These are phyloP conservation scores for Starmerella geochares DNA, from an alignment of 805 yeast species.

Conservation along the genomic window DNA sequence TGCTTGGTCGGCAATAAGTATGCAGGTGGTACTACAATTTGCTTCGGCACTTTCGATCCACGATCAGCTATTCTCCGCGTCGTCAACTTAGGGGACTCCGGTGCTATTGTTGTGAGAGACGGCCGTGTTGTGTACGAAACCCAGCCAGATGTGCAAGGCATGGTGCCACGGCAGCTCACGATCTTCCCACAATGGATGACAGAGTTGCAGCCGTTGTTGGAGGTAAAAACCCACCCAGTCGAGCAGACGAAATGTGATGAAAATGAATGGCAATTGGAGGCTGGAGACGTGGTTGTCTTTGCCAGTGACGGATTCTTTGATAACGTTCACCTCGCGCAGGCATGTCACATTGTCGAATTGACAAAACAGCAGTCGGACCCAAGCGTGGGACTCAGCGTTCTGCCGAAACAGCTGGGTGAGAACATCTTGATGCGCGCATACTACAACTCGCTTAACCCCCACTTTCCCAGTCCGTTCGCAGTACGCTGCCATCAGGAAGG, in stretches of 20 bases:
- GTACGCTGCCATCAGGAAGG: slow-evolving; percentile 46
- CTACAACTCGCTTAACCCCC: slow-evolving; percentile 57
- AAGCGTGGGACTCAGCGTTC: background rate
- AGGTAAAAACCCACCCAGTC: slow-evolving; percentile 45
- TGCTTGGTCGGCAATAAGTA: slow-evolving; percentile 48
- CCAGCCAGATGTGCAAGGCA: slow-evolving; percentile 22
- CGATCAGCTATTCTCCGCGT: slow-evolving; percentile 46
- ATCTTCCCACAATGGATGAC: slow-evolving; percentile 55
- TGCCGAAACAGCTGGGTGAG: slow-evolving; percentile 40
- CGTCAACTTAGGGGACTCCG: slow-evolving; percentile 88
- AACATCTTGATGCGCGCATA: slow-evolving; percentile 58
- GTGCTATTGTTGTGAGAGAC: slow-evolving; percentile 77
- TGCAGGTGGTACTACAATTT: slow-evolving; percentile 92
- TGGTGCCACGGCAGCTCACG: slow-evolving; percentile 81
- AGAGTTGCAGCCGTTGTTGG: slow-evolving; percentile 35
- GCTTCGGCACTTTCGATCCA: slow-evolving; percentile 57
- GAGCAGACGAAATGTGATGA: slow-evolving; percentile 8
- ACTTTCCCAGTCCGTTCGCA: slow-evolving; percentile 76
- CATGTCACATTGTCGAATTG: slow-evolving; percentile 17
- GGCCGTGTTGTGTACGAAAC: slow-evolving; percentile 38
- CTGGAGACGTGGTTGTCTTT: slow-evolving; percentile 67
- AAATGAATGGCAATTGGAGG: slow-evolving; percentile 52
- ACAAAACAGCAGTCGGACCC: background rate
- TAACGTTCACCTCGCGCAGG: slow-evolving; percentile 50
- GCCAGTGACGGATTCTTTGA: slow-evolving; percentile 94